Base-by-base conservation (phyloP, 208 protist genomes). In the Dictyostelium gargantuum region DNA sequence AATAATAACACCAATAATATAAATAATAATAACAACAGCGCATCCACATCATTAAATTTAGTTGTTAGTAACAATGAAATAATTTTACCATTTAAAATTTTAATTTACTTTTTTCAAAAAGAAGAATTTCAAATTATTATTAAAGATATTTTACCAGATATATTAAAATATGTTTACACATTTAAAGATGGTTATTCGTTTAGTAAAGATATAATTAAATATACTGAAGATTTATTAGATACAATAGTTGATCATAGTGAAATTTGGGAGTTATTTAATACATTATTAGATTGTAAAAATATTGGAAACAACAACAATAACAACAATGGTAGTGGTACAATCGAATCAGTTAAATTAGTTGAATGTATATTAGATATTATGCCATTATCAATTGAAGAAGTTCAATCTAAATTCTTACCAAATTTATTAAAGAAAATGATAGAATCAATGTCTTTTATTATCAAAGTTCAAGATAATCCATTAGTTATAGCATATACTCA, bases 141-240 rank as follows among this genome's bases (percentile, higher is more conserved):
- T 2, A 80, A 80, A n/a, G 79, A 75, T 29, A 84, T 93, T 42
- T 40, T 93, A 5, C 26, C 40, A n/a, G 76, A 86, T 40, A 74
- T 93, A 26, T 32, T 93, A 23, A 68, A 68, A 19, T 68, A n/a
- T 72, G 6, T 93, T 2, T 80, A 63, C 61, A 70, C 38, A 35
- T 93, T 80, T 29, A 84, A 80, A 29, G 91, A 93, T 52, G 91
- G 77, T 38, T 85, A 93, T 63, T 9, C 68, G 5, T 93, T 85
- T 44, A 86, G 79, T 19, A 80, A 86, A 13, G 66, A 93, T 1
- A 38, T 93, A 6, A 76, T 85, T 15, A 52, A 40, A 40, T 44
- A 73, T 40, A 76, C 84, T 6, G 76, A 85, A 54, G 91, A 82
- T 26, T 38, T 93, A 17, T 48, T 93, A 3, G 91, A 76, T 4